phyloP scores from a whole-genome alignment of 129 eudicot species.

The Kitagawia praeruptora region DNA sequence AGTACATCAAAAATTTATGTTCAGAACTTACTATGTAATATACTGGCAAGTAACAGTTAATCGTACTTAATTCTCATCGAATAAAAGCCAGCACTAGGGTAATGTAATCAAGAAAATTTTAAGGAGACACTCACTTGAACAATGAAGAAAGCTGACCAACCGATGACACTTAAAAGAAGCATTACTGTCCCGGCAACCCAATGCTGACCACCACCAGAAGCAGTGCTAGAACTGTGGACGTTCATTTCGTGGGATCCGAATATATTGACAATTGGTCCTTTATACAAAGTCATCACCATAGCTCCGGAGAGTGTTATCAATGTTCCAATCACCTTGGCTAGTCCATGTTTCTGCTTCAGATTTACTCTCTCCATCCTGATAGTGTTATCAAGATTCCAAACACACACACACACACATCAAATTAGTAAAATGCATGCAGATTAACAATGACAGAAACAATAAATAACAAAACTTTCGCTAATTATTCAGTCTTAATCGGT shows the following conservation, averaged over 20 bases:
- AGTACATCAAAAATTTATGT: too few relatives aligned
- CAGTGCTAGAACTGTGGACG: neutral
- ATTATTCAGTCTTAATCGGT: too few relatives aligned
- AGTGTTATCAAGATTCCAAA: neutral
- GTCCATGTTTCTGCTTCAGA: neutral
- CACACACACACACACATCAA: neutral
- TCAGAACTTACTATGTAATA: too few relatives aligned
- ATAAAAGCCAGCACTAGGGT: neutral
- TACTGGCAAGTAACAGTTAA: too few relatives aligned
- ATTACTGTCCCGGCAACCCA: constrained; percentile 6
- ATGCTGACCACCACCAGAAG: neutral
- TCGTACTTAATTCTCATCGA: too few relatives aligned
- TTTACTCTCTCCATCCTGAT: constrained; percentile 12
- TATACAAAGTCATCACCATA: constrained; percentile 11
- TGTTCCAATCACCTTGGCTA: constrained; percentile 6
- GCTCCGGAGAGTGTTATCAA: constrained; percentile 6
- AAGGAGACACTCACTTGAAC: constrained; percentile 4
- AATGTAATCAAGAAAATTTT: neutral
- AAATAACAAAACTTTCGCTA: too few relatives aligned
- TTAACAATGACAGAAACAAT: neutral
- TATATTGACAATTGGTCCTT: neutral
- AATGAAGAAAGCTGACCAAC: constrained; percentile 12
- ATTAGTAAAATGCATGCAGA: neutral
- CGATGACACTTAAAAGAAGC: neutral
- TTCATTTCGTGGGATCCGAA: neutral